Base-by-base conservation (phyloP, 2,329 filamentous ascomycete species). In the Aureobasidium namibiae region DNA sequence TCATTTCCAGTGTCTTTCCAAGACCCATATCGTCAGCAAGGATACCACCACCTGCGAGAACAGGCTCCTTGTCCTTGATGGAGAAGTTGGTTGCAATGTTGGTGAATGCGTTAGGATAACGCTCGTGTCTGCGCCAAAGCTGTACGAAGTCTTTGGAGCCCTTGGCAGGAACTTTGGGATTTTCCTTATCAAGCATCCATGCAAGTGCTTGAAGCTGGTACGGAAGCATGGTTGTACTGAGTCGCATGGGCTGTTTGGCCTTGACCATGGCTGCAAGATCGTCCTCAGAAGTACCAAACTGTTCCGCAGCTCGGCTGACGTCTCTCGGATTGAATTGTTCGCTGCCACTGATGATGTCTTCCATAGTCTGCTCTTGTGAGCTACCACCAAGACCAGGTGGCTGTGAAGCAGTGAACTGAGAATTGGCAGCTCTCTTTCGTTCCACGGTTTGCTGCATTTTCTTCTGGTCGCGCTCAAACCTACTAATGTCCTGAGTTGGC, bases 11-110 rank as follows among this genome's bases (percentile, higher is more conserved):
- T 0, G 91, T 96, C 75, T 95, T 95, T 24, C 91, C 91, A 5
- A 96, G 74, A 3, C 91, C 91, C 92, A 96, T 96, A 67, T 96
- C 91, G 70, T 96, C 91, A 1, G 90, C 90, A 9, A 96, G 79
- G 52, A 96, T 91, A 33, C 91, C 91, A 18, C 91, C 91, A 52
- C 84, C 89, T 7, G 89, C 83, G 23, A 95, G 78, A 0, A 75
- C 71, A 0, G 90, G 90, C 1, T 79, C 72, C 2, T 70, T 71
- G 0, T 70, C 71, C 9, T 80, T 84, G 10, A 72, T 63, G 1
- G 83, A 80, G 68, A 85, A 92, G 56, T 85, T 85, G 0, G 85
- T 92, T 61, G 86, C 89, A 63, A 89, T 79, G 71, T 88, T 90
- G 60, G 79, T 81, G 65, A 84, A 89, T 26, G 69, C 69, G 70